Evolutionary conservation across 345 rosid genomes (phyloP).

Genomic region (Nephelium lappaceum): DNA sequence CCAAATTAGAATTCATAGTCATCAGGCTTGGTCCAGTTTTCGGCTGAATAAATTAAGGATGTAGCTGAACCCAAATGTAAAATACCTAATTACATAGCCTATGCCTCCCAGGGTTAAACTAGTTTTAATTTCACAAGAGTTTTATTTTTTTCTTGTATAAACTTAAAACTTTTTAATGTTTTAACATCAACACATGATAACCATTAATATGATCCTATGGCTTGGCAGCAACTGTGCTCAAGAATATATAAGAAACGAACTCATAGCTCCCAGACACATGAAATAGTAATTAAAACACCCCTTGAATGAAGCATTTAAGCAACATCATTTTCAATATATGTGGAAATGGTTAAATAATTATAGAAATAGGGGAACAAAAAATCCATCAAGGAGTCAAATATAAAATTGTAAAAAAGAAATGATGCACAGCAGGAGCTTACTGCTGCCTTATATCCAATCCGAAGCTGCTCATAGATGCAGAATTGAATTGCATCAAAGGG

Average conservation of each 20-base stretch:
- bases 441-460: constrained; percentile 78
- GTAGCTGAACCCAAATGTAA: constrained; percentile 11
- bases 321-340: not conserved
- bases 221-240: not conserved
- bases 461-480: constrained; percentile 94
- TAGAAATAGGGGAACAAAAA: not conserved
- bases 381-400: not conserved
- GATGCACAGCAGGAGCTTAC: constrained; percentile 46
- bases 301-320: not conserved
- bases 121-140: not conserved
- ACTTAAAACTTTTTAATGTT: not conserved
- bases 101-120: not conserved
- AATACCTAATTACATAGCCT: not conserved
- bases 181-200: not conserved
- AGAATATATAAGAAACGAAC: constrained; percentile 5
- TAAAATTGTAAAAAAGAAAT: constrained; percentile 5
- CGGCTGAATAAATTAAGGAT: not conserved
- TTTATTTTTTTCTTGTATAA: not conserved
- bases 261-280: not conserved
- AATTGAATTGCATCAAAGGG: constrained; percentile 98
- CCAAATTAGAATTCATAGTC: not conserved
- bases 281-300: not conserved
- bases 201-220: not conserved
- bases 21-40: constrained; percentile 5
- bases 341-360: not conserved